phyloP scores from a whole-genome alignment of 768 basidiomycete genomes.

The Rhizopogon salebrosus region DNA sequence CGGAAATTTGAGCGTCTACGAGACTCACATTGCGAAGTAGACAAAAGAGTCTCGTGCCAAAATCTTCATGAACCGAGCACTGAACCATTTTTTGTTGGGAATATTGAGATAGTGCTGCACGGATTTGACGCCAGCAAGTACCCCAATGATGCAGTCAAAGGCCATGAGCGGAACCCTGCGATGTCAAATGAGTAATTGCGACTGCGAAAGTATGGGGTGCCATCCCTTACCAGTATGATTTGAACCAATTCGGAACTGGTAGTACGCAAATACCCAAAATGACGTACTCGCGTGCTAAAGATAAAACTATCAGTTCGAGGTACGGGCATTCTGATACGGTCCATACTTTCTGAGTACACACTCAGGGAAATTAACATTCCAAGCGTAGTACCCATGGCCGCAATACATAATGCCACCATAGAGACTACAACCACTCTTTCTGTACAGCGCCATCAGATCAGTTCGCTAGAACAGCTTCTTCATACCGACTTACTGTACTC shows the following conservation, averaged over 20 bases:
- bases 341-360: background rate
- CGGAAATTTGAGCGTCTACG: background rate
- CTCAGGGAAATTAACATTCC: background rate
- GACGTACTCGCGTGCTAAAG: background rate
- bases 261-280: background rate
- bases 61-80: background rate
- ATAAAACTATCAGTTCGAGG: background rate
- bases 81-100: constrained; percentile 2
- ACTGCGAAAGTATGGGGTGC: background rate
- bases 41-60: constrained; percentile 3
- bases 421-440: background rate
- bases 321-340: background rate
- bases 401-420: background rate
- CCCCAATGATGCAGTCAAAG: background rate
- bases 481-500: background rate
- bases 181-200: background rate
- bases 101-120: background rate
- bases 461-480: background rate
- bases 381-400: background rate
- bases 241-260: background rate
- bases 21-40: background rate
- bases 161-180: background rate
- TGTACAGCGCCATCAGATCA: background rate
- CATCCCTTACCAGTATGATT: constrained; percentile 1
- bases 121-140: constrained; percentile 1